These are phyloP conservation scores for Arthrobotrys pseudoclavata DNA, from an alignment of 2,329 filamentous ascomycete genomes.

Conservation along the genomic window DNA sequence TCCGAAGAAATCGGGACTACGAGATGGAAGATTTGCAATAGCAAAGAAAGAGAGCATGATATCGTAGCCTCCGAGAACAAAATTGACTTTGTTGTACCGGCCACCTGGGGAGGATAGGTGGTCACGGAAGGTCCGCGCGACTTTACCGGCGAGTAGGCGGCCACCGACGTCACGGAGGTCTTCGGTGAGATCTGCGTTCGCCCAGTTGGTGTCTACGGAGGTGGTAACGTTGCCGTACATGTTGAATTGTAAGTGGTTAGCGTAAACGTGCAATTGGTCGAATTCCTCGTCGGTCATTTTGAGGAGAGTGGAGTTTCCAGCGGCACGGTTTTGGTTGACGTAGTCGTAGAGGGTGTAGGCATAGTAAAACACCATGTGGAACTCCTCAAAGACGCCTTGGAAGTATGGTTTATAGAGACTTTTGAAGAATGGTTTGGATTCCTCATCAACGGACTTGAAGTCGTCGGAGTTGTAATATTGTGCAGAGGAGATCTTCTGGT, in stretches of 20 bases:
- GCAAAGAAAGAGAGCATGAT: constrained; percentile 56
- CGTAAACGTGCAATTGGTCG: constrained; percentile 35
- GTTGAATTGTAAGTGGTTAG: constrained; percentile 53
- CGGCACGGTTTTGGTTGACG: constrained; percentile 45
- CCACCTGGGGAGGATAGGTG: constrained; percentile 24
- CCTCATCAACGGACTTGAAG: constrained; percentile 28
- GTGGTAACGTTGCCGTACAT: constrained; percentile 47
- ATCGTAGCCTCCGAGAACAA: constrained; percentile 42
- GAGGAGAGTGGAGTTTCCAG: constrained; percentile 35
- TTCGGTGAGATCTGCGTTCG: neutral
- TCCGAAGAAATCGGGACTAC: constrained; percentile 46
- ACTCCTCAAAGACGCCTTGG: constrained; percentile 32
- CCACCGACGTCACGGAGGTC: constrained; percentile 39
- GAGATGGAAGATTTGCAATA: constrained; percentile 47
- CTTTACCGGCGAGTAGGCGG: constrained; percentile 37
- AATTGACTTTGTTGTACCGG: constrained; percentile 41
- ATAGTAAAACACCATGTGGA: constrained; percentile 42
- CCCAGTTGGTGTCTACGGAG: constrained; percentile 34
- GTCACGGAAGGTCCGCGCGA: constrained; percentile 23
- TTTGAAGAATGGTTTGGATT: constrained; percentile 27
- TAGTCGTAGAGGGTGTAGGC: constrained; percentile 46
- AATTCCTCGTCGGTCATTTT: constrained; percentile 44
- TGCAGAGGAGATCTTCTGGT: constrained; percentile 24
- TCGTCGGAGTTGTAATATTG: constrained; percentile 40
- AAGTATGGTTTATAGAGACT: constrained; percentile 46